These are phyloP conservation scores for Neofusicoccum sp. DNA, from an alignment of 2,329 filamentous ascomycete species.

Conservation along the genomic window DNA sequence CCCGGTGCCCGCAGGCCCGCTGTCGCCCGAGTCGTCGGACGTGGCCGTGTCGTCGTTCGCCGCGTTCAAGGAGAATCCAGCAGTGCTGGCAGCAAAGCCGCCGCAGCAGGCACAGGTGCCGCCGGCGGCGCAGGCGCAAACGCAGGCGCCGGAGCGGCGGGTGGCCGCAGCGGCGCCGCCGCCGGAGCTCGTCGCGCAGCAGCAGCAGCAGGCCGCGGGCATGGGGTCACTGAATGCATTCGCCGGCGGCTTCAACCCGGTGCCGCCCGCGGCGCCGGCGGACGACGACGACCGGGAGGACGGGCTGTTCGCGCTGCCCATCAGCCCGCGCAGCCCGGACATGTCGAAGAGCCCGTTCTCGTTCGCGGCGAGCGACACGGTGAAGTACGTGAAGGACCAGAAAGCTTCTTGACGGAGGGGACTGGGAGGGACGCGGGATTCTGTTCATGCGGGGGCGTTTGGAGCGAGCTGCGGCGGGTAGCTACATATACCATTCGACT, in stretches of 20 bases:
- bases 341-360: slow-evolving; percentile 81
- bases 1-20: slow-evolving; percentile 44
- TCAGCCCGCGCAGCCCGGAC: slow-evolving; percentile 83
- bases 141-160: slow-evolving; percentile 42
- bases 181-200: slow-evolving; percentile 39
- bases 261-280: slow-evolving; percentile 25
- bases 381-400: slow-evolving; percentile 32
- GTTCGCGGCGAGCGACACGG: slow-evolving; percentile 43
- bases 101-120: slow-evolving; percentile 20
- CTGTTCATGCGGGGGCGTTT: slow-evolving; percentile 1
- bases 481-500: slow-evolving; percentile 18
- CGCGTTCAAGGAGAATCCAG: slow-evolving; percentile 53
- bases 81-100: slow-evolving; percentile 42
- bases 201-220: slow-evolving; percentile 29
- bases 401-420: slow-evolving; percentile 26
- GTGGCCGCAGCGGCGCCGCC: slow-evolving; percentile 35
- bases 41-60: slow-evolving; percentile 62
- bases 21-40: slow-evolving; percentile 63
- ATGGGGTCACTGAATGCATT: slow-evolving; percentile 49
- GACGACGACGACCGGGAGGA: slow-evolving; percentile 63
- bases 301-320: slow-evolving; percentile 80
- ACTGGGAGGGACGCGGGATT: background rate
- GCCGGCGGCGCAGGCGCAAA: slow-evolving; percentile 19
- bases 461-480: slow-evolving; percentile 1
- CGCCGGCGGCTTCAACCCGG: slow-evolving; percentile 25